Conservation (phyloP, 371 early-diverging fungal species). For the Phascolomyces articulosus region DNA sequence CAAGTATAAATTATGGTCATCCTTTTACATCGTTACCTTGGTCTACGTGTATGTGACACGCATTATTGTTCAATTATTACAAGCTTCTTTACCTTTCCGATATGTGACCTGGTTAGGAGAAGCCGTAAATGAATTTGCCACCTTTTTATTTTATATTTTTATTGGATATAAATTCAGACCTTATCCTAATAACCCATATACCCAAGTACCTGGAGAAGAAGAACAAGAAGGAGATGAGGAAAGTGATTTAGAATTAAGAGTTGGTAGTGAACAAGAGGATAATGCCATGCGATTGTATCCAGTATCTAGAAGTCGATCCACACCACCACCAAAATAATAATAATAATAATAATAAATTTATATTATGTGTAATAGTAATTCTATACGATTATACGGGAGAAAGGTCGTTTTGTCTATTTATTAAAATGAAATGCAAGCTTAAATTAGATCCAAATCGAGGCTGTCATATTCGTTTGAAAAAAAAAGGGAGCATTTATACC, state of each 20-base stretch:
- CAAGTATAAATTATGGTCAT: slow-evolving; percentile 62
- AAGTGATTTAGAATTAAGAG: slow-evolving; percentile 17
- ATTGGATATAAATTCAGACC: slow-evolving; percentile 59
- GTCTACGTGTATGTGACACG: slow-evolving; percentile 60
- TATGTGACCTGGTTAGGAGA: slow-evolving; percentile 61
- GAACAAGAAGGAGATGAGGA: slow-evolving; percentile 32
- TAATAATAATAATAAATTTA: not conserved
- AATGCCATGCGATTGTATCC: slow-evolving; percentile 12
- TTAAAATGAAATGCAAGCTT: too few species aligned
- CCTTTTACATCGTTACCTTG: slow-evolving; percentile 60
- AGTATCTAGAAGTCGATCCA: slow-evolving; percentile 8
- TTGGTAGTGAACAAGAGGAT: not conserved
- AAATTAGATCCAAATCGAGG: too few species aligned
- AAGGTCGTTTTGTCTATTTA: too few species aligned
- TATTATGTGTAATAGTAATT: too few species aligned
- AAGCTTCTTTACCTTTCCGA: slow-evolving; percentile 53
- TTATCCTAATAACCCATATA: slow-evolving; percentile 58
- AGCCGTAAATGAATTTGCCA: slow-evolving; percentile 52
- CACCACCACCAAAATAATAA: not conserved
- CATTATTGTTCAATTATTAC: slow-evolving; percentile 52
- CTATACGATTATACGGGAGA: not conserved
- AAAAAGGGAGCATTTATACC: too few species aligned
- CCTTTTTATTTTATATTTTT: slow-evolving; percentile 51
- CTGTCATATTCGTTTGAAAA: too few species aligned
- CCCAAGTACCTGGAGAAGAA: slow-evolving; percentile 41